Evolutionary conservation across 164 flowering plant species (phyloP).

Genomic region (Umbilicus rupestris): DNA sequence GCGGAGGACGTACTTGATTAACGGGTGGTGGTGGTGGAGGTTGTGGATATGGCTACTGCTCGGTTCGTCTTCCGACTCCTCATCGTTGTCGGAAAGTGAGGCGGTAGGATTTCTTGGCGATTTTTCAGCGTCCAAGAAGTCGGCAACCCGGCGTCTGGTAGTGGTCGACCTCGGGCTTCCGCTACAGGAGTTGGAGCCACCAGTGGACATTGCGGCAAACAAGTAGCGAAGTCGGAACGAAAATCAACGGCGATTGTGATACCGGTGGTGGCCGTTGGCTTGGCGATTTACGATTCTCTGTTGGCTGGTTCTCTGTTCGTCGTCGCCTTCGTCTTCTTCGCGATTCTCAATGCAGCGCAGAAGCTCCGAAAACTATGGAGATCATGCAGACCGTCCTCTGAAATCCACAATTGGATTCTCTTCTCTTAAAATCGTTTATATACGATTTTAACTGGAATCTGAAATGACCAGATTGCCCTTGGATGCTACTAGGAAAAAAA

Average conservation of each 20-base stretch:
- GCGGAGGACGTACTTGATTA: neutral
- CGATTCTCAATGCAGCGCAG: neutral
- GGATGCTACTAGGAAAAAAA: no score
- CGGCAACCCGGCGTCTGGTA: neutral
- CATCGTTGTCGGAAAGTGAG: neutral
- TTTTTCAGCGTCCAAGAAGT: neutral
- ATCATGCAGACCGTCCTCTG: no score
- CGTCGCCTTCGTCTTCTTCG: neutral
- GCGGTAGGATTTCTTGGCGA: neutral
- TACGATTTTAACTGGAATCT: no score
- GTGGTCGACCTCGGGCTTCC: slow-evolving; percentile 6
- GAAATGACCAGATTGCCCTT: no score
- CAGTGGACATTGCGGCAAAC: neutral
- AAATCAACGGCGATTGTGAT: no score
- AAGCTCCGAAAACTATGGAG: neutral
- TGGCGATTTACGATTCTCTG: neutral
- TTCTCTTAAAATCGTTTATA: neutral
- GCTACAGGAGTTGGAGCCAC: neutral
- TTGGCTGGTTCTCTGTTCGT: neutral
- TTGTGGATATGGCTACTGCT: neutral
- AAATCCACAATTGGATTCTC: neutral
- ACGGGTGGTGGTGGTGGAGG: neutral
- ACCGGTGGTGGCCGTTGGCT: no score
- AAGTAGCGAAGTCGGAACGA: neutral
- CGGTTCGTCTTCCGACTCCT: neutral